Percentiles rank a stretch among this genome's conserved stretches.
Evolutionary conservation across 2,329 filamentous ascomycete genomes (phyloP).

Genomic region (Fusarium sp.): DNA sequence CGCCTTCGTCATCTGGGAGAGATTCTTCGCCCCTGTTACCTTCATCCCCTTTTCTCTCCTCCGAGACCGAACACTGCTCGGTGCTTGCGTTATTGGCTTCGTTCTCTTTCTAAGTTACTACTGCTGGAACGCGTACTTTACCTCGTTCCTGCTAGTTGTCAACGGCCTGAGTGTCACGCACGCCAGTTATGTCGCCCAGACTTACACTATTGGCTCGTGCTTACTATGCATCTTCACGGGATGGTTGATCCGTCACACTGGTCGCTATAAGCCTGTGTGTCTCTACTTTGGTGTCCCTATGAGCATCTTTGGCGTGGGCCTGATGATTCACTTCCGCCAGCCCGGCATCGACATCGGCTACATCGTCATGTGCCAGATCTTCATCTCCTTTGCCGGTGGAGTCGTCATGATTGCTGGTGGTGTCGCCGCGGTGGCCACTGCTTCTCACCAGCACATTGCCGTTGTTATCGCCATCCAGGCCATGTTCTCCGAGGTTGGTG

Average conservation of each 20-base stretch:
- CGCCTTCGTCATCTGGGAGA: conserved; percentile 57
- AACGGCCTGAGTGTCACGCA: conserved; percentile 50
- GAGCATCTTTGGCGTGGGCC: neutral
- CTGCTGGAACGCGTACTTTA: conserved; percentile 55
- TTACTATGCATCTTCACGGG: conserved; percentile 35
- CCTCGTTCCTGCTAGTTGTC: conserved; percentile 55
- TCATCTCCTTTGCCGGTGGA: conserved; percentile 7
- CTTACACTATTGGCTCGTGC: conserved; percentile 50
- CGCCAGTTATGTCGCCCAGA: conserved; percentile 52
- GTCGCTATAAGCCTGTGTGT: conserved; percentile 23
- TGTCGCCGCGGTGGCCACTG: conserved; percentile 1
- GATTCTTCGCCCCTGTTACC: conserved; percentile 42
- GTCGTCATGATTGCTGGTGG: conserved; percentile 5
- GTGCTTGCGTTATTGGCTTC: conserved; percentile 51
- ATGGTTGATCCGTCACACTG: conserved; percentile 16
- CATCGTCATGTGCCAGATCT: conserved; percentile 16
- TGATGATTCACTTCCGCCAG: conserved; percentile 17
- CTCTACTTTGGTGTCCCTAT: conserved; percentile 28
- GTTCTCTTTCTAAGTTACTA: conserved; percentile 51
- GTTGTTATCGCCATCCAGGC: neutral
- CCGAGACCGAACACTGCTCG: conserved; percentile 52
- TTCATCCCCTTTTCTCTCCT: conserved; percentile 26
- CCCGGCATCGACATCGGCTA: neutral
- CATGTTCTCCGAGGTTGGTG: conserved; percentile 4
- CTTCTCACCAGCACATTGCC: conserved; percentile 22